Evolutionary conservation across 768 basidiomycete species (phyloP), one percentile per base, ranked within the genome.

Genomic region (Candolleomyces eurysporus): DNA sequence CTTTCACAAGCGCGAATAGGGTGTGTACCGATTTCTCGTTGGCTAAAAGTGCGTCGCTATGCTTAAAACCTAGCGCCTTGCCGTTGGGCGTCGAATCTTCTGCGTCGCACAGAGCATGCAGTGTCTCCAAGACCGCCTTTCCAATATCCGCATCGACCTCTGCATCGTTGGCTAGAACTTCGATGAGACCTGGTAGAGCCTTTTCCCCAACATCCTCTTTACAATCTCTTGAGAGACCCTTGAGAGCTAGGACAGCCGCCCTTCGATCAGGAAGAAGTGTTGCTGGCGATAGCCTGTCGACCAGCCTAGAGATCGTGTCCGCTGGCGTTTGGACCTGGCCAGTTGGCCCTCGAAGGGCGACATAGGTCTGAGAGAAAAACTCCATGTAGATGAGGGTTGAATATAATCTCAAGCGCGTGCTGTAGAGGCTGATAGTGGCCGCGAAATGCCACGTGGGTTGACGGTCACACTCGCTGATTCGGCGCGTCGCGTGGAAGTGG

Each of bases 201-300:
- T 82, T 81, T 63, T 85, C 81, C 16, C 94, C 95, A 21, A 98
- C 91, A 61, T 97, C 93, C 62, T 88, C 81, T 72, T 91, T 96
- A 79, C 91, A 94, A 73, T 97, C 96, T 61, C 95, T 84, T 50
- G 89, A 80, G 57, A 98, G 87, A 21, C 96, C 96, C 72, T 98
- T 98, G 65, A 99, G 83, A 0, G 94, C 86, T 57, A 97, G 79
- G n/a, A 99, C 90, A 0, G 96, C 90, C 30, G 96, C 96, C 61
- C 94, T 84, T 67, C 97, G 82, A 76, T 98, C 97, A 32, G 94
- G 91, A 16, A 96, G 85, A 26, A 92, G 85, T 0, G 92, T 89
- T 4, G 90, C 87, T n/a, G 95, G 94, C 19, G 93, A 91, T 21
- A 99, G 85, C 32, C 94, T 79, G 71, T 97, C 95, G 65, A 89